Evolutionary conservation across 1,284 basidiomycete species (phyloP).

Genomic region (Abortiporus biennis): DNA sequence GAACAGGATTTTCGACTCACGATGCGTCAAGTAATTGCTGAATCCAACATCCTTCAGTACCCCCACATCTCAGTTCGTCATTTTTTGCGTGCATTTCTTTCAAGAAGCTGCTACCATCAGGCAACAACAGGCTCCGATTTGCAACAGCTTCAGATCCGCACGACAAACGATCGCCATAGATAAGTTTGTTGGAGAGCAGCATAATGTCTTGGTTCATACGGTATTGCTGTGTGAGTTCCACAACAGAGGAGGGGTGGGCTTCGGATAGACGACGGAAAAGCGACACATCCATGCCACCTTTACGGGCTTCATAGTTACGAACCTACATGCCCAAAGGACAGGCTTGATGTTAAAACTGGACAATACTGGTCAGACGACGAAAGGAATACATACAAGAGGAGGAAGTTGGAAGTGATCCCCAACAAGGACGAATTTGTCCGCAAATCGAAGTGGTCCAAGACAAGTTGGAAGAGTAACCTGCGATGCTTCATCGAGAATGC

Average conservation of each 20-base stretch:
- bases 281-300: slow-evolving; percentile 84
- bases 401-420: slow-evolving; percentile 98
- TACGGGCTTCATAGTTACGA: slow-evolving; percentile 71
- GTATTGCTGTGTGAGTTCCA: slow-evolving; percentile 85
- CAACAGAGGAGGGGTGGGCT: slow-evolving; percentile 78
- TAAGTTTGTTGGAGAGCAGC: slow-evolving; percentile 84
- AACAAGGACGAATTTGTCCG: slow-evolving; percentile 89
- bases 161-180: slow-evolving; percentile 75
- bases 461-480: slow-evolving; percentile 97
- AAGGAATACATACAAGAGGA: slow-evolving; percentile 72
- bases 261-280: slow-evolving; percentile 88
- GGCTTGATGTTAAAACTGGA: not conserved
- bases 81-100: slow-evolving; percentile 30
- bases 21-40: slow-evolving; percentile 57
- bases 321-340: slow-evolving; percentile 43
- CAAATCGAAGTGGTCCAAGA: slow-evolving; percentile 87
- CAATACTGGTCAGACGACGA: no score
- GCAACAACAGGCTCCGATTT: slow-evolving; percentile 53
- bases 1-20: no score
- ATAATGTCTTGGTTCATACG: slow-evolving; percentile 98
- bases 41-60: slow-evolving; percentile 68
- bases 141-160: slow-evolving; percentile 78
- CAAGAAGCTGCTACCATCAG: slow-evolving; percentile 34
- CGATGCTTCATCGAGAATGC: slow-evolving; percentile 97
- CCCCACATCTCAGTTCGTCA: slow-evolving; percentile 23